A percentile compares a stretch with the other conserved stretches of the same genome.
phyloP scores from a whole-genome alignment of 768 basidiomycete species.

The Tulasnella sp. region DNA sequence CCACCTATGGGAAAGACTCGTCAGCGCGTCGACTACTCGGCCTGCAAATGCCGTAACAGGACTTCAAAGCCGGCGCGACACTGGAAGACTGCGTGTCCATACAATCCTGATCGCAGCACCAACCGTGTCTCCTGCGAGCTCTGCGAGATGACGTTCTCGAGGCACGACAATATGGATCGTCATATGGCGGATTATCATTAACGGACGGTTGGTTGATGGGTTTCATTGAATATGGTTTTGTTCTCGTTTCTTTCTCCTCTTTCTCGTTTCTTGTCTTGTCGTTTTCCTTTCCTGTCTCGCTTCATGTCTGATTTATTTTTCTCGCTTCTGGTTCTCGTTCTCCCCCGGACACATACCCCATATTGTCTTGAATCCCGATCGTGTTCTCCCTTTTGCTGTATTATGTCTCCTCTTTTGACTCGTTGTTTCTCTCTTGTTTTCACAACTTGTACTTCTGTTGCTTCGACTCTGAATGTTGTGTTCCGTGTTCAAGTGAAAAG shows the following conservation, averaged over 20 bases:
- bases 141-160: not conserved
- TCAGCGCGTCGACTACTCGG: not conserved
- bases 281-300: not conserved
- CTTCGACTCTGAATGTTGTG: not conserved
- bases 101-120: not conserved
- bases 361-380: not conserved
- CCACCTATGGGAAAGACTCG: not conserved
- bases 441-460: not conserved
- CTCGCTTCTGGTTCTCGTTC: not conserved
- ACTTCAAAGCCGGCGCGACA: not conserved
- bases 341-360: too few relatives aligned
- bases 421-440: not conserved
- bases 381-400: not conserved
- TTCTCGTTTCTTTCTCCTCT: not conserved
- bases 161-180: not conserved
- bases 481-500: not conserved
- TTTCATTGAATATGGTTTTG: not conserved
- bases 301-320: not conserved
- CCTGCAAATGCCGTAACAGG: not conserved
- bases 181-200: not conserved
- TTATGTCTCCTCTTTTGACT: not conserved
- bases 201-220: not conserved
- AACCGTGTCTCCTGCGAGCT: not conserved
- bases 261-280: not conserved
- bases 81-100: not conserved